Base-by-base conservation (phyloP, 768 basidiomycete species). In the Boletus tomentosulus region DNA sequence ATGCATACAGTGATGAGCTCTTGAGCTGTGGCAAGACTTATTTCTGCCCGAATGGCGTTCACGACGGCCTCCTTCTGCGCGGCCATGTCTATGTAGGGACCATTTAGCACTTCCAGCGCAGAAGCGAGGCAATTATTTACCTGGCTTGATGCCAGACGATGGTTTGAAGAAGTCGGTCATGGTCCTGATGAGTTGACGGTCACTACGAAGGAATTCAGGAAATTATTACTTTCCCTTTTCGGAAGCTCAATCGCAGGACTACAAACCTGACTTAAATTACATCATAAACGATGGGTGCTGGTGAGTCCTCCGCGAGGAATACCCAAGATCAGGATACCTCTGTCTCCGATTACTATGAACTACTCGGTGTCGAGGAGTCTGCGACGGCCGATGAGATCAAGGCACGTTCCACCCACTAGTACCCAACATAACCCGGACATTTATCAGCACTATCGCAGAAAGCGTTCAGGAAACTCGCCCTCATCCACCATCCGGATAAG, bases 361-460 rank as follows among this genome's bases (percentile, higher is more conserved):
- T 96, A 15, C 75, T 97, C 4, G 84, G 84, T 41, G 80, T 97
- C 1, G 83, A 85, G 37, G 92, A 95, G 63, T 80, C 83, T 53
- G 94, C 93, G 2, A 87, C 86, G 1, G 70, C 78, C 19, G 92
- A 94, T 41, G 95, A 98, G 67, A 96, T 98, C 73, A 94, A 87
- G 79, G 94, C 84, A 16, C 10, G 63, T 57, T 34, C 45, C 30
- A 30, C 22, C 39, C 13, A 16, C 49, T 24, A n/a, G n/a, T n/a
- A 13, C 11, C 50, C 7, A 28, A n/a, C 11, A 9, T 15, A 8
- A 51, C 39, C 47, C 37, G 16, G 35, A 46, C 12, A 27, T 33
- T 51, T 25, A 51, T 57, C 50, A 57, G 19, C 15, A 50, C 48
- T 27, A 56, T 43, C 37, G 41, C 56, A 94, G 91, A 81, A 80